Evolutionary conservation across 768 basidiomycete genomes (phyloP).

Genomic region (Cystofilobasidium bisporidii): DNA sequence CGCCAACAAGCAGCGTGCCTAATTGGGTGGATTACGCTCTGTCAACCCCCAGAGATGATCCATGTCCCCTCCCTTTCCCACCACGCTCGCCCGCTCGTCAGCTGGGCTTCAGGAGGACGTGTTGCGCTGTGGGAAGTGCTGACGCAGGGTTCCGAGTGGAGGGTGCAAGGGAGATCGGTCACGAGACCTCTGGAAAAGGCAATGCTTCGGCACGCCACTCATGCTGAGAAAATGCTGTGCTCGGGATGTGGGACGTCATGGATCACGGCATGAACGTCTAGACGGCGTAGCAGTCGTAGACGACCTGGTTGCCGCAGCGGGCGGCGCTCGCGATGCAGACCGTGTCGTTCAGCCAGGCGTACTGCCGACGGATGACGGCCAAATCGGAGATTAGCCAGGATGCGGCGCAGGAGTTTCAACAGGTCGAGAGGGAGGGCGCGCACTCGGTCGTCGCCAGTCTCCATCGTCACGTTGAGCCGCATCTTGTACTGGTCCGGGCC

Average conservation of each 20-base stretch:
- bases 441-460: slow-evolving; percentile 33
- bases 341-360: slow-evolving; percentile 33
- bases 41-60: background rate
- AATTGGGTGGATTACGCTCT: background rate
- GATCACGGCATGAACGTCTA: no score
- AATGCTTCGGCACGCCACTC: no score
- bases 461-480: slow-evolving; percentile 30
- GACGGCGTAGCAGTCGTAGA: slow-evolving; percentile 2
- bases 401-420: no score
- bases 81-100: no score
- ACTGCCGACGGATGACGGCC: slow-evolving; percentile 8
- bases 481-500: slow-evolving; percentile 29
- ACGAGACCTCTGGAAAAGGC: no score
- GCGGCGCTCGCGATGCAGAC: slow-evolving; percentile 32
- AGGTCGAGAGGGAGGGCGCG: background rate
- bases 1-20: slow-evolving; percentile 49
- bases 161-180: no score
- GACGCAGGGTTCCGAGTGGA: no score
- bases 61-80: background rate
- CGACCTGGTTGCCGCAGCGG: slow-evolving; percentile 31
- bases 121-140: no score
- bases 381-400: no score
- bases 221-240: no score
- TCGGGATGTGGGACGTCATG: no score
- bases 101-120: no score